Evolutionary conservation across 805 yeast species (phyloP), one percentile per base, ranked within the genome.

Genomic region (Maudiozyma pseudohumilis): DNA sequence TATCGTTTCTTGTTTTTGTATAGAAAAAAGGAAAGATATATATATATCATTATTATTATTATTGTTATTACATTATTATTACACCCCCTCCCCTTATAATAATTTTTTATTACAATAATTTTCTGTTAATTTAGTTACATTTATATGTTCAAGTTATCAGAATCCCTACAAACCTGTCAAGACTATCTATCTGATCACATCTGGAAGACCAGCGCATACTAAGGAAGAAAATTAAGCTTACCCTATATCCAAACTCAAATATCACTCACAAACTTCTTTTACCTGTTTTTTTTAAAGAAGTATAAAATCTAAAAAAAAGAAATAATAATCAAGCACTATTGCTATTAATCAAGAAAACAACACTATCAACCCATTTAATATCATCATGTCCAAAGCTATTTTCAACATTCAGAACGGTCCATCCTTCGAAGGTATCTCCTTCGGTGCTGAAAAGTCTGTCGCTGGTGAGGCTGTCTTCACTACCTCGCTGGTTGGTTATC

Each of bases 381-480:
- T 12, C 18, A 19, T 18, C n/a, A 34, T 25, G 30, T 25, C 83
- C 79, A 76, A 94, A 60, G 97, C 97, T 40, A 87, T 94, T 12
- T 72, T 89, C 52, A 80, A 94, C 19, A 79, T 89, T 52, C 77
- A 88, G 59, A 84, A 87, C 57, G 98, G 97, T 15, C 96, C 96
- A 16, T 79, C 85, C 23, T 86, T 86, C 68, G 77, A 74, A 52
- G 99, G 98, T 29, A 80, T 76, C 59, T 89, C 97, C 0, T 94
- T 92, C 56, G 99, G 99, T 55, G 95, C 97, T 30, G 77, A 86
- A 61, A 81, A 80, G 48, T 85, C 88, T 46, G 76, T 86, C 44
- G 79, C 94, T 42, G 99, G 99, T 46, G 99, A 92, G 64, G 95
- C 96, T 22, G 98, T 94, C 32, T 92, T 92, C 69, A 86, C 96